Base-by-base conservation (phyloP, 192 early-diverging fungal genomes). In the Coemansia sp. region DNA sequence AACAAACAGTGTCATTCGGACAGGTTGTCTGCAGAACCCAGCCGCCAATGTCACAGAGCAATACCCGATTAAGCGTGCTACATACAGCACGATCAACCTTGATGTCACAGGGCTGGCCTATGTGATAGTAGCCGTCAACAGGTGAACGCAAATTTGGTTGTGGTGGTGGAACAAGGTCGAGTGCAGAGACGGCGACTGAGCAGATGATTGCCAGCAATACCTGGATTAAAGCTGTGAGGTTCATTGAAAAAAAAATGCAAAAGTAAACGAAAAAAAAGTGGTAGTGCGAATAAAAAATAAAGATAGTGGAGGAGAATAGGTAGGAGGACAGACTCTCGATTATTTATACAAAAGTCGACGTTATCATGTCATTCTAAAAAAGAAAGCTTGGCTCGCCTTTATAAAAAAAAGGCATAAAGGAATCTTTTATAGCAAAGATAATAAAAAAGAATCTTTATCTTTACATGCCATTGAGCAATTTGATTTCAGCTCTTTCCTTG, bases 1-100 rank as follows among this genome's bases (percentile, higher is more conserved):
- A 32, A 34, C 65, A 66, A 19, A 41, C 20, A 0, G 65, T 56
- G 34, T 32, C 32, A 1, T 6, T 10, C 2, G 36, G 41, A 13
- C 65, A 66, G 17, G 32, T 44, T 22, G 13, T 44, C 38, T 66
- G 48, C 34, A 66, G 29, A 7, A 55, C 24, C 65, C 65, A 66
- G 27, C 50, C 65, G 22, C 55, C 55, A 22, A 56, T 66, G 65
- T 56, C 20, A 6, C 65, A 66, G 7, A 56, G 42, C n/a, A 41
- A 15, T 3, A 48, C 39, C 24, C 55, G 50, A 41, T 39, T 32
- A 12, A 29, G 36, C 17, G 65, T 2, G 41, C 55, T 40, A 40
- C 65, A 66, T 22, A 15, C 7, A 7, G 51, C 15, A 1, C 65
- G 36, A 6, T 55, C 50, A 29, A 56, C 5, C 19, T 50, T 50